Evolutionary conservation across 345 rosid species (phyloP).

Genomic region (Luvunga scandens): DNA sequence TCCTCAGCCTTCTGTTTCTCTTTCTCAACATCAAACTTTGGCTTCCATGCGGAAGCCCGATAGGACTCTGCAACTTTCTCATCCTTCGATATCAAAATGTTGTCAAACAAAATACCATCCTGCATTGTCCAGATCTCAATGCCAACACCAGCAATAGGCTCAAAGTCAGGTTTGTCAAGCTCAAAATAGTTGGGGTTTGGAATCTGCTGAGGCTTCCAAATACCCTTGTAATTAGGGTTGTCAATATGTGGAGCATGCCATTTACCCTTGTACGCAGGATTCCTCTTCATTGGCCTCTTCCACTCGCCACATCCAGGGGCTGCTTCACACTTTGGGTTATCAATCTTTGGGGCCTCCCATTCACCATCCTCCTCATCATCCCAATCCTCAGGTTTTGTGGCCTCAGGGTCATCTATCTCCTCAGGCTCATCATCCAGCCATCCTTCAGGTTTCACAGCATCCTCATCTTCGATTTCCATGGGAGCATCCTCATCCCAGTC

Average conservation of each 20-base stretch:
- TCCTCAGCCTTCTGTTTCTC: slow-evolving; percentile 79
- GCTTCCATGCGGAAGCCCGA: slow-evolving; percentile 58
- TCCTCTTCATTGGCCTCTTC: slow-evolving; percentile 79
- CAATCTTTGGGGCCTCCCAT: slow-evolving; percentile 87
- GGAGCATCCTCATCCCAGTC: slow-evolving; percentile 98
- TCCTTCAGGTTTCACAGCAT: slow-evolving; percentile 87
- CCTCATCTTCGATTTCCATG: slow-evolving; percentile 76
- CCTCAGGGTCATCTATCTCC: slow-evolving; percentile 85
- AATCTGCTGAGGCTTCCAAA: slow-evolving; percentile 81
- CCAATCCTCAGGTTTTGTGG: slow-evolving; percentile 89
- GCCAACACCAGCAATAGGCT: slow-evolving; percentile 81
- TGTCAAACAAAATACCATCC: slow-evolving; percentile 80
- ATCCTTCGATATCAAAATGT: slow-evolving; percentile 61
- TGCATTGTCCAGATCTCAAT: slow-evolving; percentile 97
- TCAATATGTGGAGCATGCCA: slow-evolving; percentile 79
- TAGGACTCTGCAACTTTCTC: slow-evolving; percentile 60
- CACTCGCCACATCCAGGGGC: slow-evolving; percentile 91
- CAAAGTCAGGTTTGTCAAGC: slow-evolving; percentile 65
- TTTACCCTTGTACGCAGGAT: slow-evolving; percentile 88
- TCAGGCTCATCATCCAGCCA: slow-evolving; percentile 93
- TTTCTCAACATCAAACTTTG: slow-evolving; percentile 64
- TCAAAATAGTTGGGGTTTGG: slow-evolving; percentile 78
- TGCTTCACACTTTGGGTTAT: slow-evolving; percentile 70
- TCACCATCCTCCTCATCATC: slow-evolving; percentile 95
- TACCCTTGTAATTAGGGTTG: slow-evolving; percentile 82